Conservation (phyloP, 192 early-diverging fungal species). For the Podochytrium sp. region DNA sequence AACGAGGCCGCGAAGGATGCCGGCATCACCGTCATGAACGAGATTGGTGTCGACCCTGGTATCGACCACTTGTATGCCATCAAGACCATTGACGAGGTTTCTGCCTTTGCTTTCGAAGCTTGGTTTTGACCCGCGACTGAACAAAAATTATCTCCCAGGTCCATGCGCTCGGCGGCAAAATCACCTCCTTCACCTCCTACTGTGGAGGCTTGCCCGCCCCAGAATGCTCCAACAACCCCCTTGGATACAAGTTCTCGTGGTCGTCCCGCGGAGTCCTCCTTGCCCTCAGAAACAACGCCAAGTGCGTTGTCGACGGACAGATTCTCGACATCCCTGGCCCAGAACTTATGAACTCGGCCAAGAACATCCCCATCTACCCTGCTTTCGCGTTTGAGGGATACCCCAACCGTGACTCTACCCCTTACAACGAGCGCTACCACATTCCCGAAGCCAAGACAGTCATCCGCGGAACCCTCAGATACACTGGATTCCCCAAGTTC, state of each 20-base stretch:
- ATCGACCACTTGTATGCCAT: slow-evolving; percentile 98
- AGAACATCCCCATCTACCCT: slow-evolving; percentile 75
- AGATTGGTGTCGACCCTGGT: slow-evolving; percentile 96
- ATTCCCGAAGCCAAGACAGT: slow-evolving; percentile 79
- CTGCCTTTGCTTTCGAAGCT: too few relatives aligned
- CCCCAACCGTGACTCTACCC: slow-evolving; percentile 92
- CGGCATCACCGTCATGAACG: slow-evolving; percentile 90
- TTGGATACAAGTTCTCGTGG: slow-evolving; percentile 99
- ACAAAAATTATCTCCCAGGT: too few relatives aligned
- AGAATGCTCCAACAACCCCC: slow-evolving; percentile 84
- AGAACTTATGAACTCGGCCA: slow-evolving; percentile 73
- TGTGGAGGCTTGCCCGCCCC: slow-evolving; percentile 95
- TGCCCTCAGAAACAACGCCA: slow-evolving; percentile 92
- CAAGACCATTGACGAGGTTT: slow-evolving; percentile 91
- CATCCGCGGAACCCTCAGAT: slow-evolving; percentile 94
- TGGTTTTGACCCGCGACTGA: too few relatives aligned
- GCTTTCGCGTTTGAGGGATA: slow-evolving; percentile 93
- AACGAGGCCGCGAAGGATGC: slow-evolving; percentile 77
- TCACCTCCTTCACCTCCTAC: slow-evolving; percentile 89
- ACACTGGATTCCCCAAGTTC: slow-evolving; percentile 87
- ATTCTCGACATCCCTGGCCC: slow-evolving; percentile 68
- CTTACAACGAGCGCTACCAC: slow-evolving; percentile 85
- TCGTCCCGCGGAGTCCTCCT: slow-evolving; percentile 96
- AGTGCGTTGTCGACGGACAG: slow-evolving; percentile 76
- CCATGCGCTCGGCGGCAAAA: slow-evolving; percentile 66